Evolutionary conservation across 1,284 basidiomycete genomes (phyloP).

Genomic region (Trametes versicolor): DNA sequence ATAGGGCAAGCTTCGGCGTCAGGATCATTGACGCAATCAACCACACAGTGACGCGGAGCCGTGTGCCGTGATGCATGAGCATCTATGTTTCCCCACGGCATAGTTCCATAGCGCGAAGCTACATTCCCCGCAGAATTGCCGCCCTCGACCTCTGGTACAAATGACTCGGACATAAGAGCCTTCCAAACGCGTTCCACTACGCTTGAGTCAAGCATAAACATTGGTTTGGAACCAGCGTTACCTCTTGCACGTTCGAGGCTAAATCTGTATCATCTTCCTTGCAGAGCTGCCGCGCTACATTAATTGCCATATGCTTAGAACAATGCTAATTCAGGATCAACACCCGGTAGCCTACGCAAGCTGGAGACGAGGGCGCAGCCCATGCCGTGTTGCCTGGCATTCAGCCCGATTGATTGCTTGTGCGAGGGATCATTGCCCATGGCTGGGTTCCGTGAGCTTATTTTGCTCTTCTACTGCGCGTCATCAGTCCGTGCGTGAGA

Average conservation of each 20-base stretch:
- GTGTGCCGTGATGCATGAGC: neutral
- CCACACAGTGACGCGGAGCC: neutral
- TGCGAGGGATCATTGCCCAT: neutral
- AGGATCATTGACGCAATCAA: neutral
- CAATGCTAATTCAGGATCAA: neutral
- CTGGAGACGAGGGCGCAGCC: conserved; percentile 1
- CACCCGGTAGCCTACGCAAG: neutral
- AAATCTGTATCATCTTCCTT: too few relatives aligned
- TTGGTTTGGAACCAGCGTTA: too few relatives aligned
- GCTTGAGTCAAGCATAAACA: too few relatives aligned
- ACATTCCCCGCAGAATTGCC: neutral
- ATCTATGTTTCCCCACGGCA: neutral
- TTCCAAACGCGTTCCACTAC: too few relatives aligned
- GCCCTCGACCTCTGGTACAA: too few relatives aligned
- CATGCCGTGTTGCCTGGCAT: neutral
- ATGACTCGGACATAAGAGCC: too few relatives aligned
- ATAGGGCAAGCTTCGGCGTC: neutral
- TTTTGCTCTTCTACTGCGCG: neutral
- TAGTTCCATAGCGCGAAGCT: neutral
- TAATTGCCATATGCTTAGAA: neutral
- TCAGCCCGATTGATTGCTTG: neutral
- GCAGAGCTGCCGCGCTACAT: too few relatives aligned
- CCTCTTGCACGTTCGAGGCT: too few relatives aligned
- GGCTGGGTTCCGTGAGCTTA: neutral
- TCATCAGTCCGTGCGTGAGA: neutral